These are phyloP conservation scores for Solanum rostratum DNA, from an alignment of 257 asterid genomes.

Conservation along the genomic window DNA sequence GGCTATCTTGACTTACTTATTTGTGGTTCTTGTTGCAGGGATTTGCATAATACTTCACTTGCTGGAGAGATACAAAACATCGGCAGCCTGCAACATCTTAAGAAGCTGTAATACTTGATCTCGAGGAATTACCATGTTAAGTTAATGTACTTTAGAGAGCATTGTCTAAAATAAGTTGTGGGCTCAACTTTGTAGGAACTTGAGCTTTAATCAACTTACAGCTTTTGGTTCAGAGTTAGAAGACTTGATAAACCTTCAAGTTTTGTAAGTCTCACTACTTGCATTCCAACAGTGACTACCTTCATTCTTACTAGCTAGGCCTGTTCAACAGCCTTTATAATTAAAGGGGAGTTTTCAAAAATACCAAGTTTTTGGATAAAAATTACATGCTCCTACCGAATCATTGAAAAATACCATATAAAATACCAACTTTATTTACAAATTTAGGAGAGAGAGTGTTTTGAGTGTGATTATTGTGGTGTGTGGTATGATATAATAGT, in stretches of 20 bases:
- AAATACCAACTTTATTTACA: too few relatives aligned
- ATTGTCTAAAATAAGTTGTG: background rate
- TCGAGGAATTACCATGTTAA: background rate
- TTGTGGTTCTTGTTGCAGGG: constrained; percentile 32
- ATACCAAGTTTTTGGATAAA: too few relatives aligned
- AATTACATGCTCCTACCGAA: too few relatives aligned
- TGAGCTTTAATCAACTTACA: constrained; percentile 80
- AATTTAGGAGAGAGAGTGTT: too few relatives aligned
- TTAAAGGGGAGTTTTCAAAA: too few relatives aligned
- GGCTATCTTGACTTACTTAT: background rate
- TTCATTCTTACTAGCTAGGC: background rate
- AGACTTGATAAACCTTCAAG: constrained; percentile 77
- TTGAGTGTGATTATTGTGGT: too few relatives aligned
- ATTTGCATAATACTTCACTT: constrained; percentile 79
- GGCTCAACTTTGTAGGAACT: constrained; percentile 42
- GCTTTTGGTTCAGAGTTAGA: constrained; percentile 79
- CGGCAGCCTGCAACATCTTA: constrained; percentile 81
- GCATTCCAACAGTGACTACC: background rate
- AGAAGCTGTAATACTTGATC: constrained; percentile 48
- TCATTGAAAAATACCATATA: too few relatives aligned
- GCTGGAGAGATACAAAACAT: constrained; percentile 79
- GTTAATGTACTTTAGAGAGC: background rate
- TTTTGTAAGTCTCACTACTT: constrained; percentile 48
- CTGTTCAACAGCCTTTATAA: background rate
- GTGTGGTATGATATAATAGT: too few relatives aligned